These are phyloP conservation scores for Entomortierella beljakovae DNA, from an alignment of 192 early-diverging fungal genomes.

Conservation along the genomic window DNA sequence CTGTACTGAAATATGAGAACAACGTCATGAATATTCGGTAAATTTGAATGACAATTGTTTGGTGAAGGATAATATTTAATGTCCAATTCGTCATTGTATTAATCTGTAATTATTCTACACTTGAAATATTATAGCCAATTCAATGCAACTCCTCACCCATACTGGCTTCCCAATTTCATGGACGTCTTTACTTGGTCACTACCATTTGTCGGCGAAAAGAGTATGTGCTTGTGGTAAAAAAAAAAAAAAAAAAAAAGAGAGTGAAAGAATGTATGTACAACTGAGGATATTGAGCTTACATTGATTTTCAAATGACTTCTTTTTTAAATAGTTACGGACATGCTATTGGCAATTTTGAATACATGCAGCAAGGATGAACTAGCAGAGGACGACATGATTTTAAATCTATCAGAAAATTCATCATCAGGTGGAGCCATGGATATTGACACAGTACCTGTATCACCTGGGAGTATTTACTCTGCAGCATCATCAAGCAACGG, in stretches of 20 bases:
- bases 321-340: constrained; percentile 86
- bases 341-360: constrained; percentile 94
- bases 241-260: too few relatives aligned
- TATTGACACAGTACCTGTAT: constrained; percentile 23
- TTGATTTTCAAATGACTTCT: not conserved
- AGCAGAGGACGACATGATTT: constrained; percentile 65
- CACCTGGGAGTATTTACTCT: constrained; percentile 21
- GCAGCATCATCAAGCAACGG: not conserved
- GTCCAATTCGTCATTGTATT: not conserved
- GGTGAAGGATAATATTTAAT: not conserved
- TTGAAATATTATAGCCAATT: constrained; percentile 51
- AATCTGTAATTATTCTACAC: not conserved
- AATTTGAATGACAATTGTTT: not conserved
- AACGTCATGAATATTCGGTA: constrained; percentile 99
- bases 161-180: constrained; percentile 99
- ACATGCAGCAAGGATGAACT: constrained; percentile 97
- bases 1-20: constrained; percentile 98
- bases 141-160: constrained; percentile 95
- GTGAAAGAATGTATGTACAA: too few relatives aligned
- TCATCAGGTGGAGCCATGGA: constrained; percentile 18
- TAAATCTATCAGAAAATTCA: constrained; percentile 36
- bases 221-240: constrained; percentile 59
- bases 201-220: constrained; percentile 98
- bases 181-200: constrained; percentile 98
- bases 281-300: too few relatives aligned